Evolutionary conservation across 805 yeast species (phyloP).

Genomic region (Nakazawaea pomicola): DNA sequence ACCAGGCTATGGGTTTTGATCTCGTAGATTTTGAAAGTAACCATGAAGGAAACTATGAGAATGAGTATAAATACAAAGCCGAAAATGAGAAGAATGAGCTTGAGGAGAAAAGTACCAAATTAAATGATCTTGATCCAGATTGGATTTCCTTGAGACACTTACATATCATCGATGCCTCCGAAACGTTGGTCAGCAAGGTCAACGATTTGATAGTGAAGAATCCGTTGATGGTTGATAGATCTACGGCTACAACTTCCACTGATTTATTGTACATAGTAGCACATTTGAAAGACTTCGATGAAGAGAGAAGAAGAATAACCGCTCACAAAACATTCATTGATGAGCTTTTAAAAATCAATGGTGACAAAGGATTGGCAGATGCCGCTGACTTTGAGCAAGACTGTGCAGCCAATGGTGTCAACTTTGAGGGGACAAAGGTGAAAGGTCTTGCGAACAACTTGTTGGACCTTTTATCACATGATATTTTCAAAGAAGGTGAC

Average conservation of each 20-base stretch:
- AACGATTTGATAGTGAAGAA: slow-evolving; percentile 65
- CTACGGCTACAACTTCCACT: slow-evolving; percentile 57
- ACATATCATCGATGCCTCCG: slow-evolving; percentile 73
- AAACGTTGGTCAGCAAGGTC: slow-evolving; percentile 50
- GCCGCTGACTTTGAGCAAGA: slow-evolving; percentile 85
- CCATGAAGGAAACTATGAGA: slow-evolving; percentile 13
- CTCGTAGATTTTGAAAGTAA: slow-evolving; percentile 33
- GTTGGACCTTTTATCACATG: slow-evolving; percentile 46
- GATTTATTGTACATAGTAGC: slow-evolving; percentile 76
- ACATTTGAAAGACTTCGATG: slow-evolving; percentile 60
- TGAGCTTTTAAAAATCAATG: slow-evolving; percentile 57
- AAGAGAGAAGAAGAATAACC: slow-evolving; percentile 56
- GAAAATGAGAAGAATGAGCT: slow-evolving; percentile 47
- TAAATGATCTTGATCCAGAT: slow-evolving; percentile 60
- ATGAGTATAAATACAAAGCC: slow-evolving; percentile 47
- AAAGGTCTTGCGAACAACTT: slow-evolving; percentile 59
- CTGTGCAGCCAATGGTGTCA: slow-evolving; percentile 66
- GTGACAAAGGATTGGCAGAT: slow-evolving; percentile 55
- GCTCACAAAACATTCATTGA: slow-evolving; percentile 60
- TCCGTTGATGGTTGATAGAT: slow-evolving; percentile 68
- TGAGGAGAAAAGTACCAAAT: slow-evolving; percentile 40
- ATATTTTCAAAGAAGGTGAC: slow-evolving; percentile 50
- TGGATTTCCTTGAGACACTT: slow-evolving; percentile 69
- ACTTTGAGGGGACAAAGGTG: slow-evolving; percentile 59
- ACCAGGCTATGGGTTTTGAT: slow-evolving; percentile 91